Percentiles rank a stretch among this genome's conserved stretches.
Evolutionary conservation across 306 rosid species (phyloP).

Genomic region (Prunus davidiana): DNA sequence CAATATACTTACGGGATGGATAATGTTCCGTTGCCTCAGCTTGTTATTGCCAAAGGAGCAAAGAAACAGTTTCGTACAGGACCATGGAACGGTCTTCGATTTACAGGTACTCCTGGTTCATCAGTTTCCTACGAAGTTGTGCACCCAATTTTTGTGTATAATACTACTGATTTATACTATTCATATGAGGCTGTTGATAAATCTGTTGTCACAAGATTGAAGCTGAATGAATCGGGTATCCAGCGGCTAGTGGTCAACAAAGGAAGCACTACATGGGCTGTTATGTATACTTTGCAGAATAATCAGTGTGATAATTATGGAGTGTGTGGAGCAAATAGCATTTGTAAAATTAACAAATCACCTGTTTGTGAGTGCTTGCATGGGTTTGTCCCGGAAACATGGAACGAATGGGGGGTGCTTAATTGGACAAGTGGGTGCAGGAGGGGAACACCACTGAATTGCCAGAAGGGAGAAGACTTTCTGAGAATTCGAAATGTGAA

Average conservation of each 20-base stretch:
- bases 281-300: slow-evolving; percentile 12
- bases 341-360: slow-evolving; percentile 10
- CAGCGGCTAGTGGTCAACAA: not conserved
- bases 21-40: not conserved
- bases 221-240: not conserved
- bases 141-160: not conserved
- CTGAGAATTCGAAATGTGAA: slow-evolving; percentile 15
- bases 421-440: slow-evolving; percentile 33
- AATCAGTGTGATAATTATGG: slow-evolving; percentile 33
- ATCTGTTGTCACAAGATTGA: not conserved
- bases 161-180: not conserved
- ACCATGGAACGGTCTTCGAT: slow-evolving; percentile 13
- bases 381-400: slow-evolving; percentile 32
- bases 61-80: not conserved
- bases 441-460: slow-evolving; percentile 24
- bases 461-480: slow-evolving; percentile 32
- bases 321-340: slow-evolving; percentile 37
- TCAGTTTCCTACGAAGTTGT: not conserved
- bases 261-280: not conserved
- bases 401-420: slow-evolving; percentile 9
- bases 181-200: not conserved
- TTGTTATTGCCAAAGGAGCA: not conserved
- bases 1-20: not conserved
- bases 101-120: not conserved
- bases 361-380: slow-evolving; percentile 32